Percentiles rank a stretch among this genome's conserved stretches.
These are phyloP conservation scores for Aspergillus uvarum DNA, from an alignment of 2,329 filamentous ascomycete genomes.

Conservation along the genomic window DNA sequence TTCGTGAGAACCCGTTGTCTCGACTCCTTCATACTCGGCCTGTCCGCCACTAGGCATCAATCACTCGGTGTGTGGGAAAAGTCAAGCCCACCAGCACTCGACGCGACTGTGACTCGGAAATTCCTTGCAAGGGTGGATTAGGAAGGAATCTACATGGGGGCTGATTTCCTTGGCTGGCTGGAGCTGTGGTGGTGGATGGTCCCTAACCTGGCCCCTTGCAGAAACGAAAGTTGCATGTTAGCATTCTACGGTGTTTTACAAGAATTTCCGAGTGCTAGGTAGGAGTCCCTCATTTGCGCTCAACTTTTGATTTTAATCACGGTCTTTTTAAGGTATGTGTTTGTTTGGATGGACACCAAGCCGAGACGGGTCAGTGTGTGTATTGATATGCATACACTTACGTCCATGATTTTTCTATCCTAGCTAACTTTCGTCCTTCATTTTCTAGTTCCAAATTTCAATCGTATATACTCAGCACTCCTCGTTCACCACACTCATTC, in stretches of 20 bases:
- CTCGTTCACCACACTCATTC: neutral
- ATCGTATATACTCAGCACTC: neutral
- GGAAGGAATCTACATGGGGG: conserved; percentile 3
- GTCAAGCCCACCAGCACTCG: neutral
- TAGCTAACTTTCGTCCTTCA: neutral
- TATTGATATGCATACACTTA: neutral
- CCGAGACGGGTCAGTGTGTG: neutral
- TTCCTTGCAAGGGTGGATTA: neutral
- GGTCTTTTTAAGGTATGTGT: neutral
- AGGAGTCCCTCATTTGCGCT: neutral
- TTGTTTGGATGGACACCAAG: conserved; percentile 3
- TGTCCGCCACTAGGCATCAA: neutral
- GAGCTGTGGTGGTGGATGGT: neutral
- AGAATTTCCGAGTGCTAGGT: neutral
- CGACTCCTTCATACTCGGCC: conserved; percentile 4
- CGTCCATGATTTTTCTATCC: neutral
- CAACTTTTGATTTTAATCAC: neutral
- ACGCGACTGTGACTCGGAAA: neutral
- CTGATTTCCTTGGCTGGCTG: neutral
- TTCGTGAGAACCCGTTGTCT: neutral
- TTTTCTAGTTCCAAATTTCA: neutral
- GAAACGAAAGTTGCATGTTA: neutral
- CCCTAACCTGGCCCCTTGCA: conserved; percentile 2
- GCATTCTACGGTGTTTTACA: conserved; percentile 3
- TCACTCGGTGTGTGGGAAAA: neutral